Evolutionary conservation across 176 grass and related monocot species (phyloP).

Genomic region (Aegilops bicornis): DNA sequence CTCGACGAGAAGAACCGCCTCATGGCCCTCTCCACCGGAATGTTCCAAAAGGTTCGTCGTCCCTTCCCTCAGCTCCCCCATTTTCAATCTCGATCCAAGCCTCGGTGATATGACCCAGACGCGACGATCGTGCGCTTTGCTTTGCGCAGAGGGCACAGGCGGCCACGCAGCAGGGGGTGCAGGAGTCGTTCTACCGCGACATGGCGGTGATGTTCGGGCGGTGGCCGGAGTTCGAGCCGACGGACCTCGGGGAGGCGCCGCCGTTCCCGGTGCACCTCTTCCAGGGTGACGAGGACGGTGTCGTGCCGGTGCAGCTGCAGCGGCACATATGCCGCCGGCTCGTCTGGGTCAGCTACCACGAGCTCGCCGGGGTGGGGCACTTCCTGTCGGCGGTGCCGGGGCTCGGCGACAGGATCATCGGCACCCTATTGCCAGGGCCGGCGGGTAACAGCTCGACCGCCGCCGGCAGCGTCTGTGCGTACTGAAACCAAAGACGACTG

Average conservation of each 20-base stretch:
- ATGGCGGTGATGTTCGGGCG: conserved; percentile 94
- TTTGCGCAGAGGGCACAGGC: conserved; percentile 32
- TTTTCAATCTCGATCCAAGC: neutral
- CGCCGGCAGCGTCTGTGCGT: neutral
- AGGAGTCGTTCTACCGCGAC: conserved; percentile 87
- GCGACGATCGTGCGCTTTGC: neutral
- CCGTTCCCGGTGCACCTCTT: conserved; percentile 84
- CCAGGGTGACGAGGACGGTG: conserved; percentile 89
- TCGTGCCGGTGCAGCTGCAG: conserved; percentile 86
- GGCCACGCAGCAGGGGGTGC: conserved; percentile 74
- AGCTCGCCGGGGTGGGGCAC: conserved; percentile 61
- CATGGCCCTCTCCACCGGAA: conserved; percentile 30
- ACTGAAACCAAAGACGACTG: neutral
- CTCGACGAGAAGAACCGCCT: conserved; percentile 65
- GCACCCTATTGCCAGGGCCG: conserved; percentile 34
- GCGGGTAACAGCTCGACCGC: neutral
- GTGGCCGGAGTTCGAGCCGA: conserved; percentile 91
- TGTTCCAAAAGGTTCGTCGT: conserved; percentile 50
- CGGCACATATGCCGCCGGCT: conserved; percentile 64
- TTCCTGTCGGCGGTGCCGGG: conserved; percentile 57
- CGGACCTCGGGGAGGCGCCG: conserved; percentile 49
- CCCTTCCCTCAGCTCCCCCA: neutral
- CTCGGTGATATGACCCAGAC: neutral
- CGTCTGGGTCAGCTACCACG: conserved; percentile 80
- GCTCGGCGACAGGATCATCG: conserved; percentile 67